A percentile compares a stretch with the other conserved stretches of the same genome.
These are phyloP conservation scores for Aspergillus sp. DNA, from an alignment of 2,329 filamentous ascomycete genomes.

Conservation along the genomic window DNA sequence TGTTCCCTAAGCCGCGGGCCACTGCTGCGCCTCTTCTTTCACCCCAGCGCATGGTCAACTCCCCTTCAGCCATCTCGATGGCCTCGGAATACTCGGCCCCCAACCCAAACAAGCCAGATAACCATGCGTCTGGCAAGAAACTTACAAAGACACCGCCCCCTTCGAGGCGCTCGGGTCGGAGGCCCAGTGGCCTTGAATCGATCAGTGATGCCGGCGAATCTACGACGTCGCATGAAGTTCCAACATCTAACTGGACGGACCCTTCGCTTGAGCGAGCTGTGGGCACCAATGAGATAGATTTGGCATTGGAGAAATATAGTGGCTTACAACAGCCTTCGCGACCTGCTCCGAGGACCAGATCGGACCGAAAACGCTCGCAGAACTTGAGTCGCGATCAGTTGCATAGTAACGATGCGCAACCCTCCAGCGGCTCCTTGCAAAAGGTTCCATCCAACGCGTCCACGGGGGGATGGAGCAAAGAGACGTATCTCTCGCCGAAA, in stretches of 20 bases:
- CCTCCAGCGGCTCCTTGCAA: slow-evolving; percentile 16
- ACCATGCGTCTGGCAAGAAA: slow-evolving; percentile 22
- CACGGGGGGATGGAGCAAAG: slow-evolving; percentile 23
- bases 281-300: slow-evolving; percentile 34
- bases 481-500: slow-evolving; percentile 26
- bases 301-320: slow-evolving; percentile 31
- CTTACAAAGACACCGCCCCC: slow-evolving; percentile 28
- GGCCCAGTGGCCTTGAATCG: slow-evolving; percentile 14
- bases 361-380: slow-evolving; percentile 26
- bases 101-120: slow-evolving; percentile 20
- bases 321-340: slow-evolving; percentile 18
- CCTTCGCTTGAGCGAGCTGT: slow-evolving; percentile 30
- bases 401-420: slow-evolving; percentile 17
- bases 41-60: slow-evolving; percentile 42
- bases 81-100: slow-evolving; percentile 31
- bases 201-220: slow-evolving; percentile 15
- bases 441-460: slow-evolving; percentile 25
- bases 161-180: slow-evolving; percentile 7
- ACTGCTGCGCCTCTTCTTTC: slow-evolving; percentile 36
- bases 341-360: slow-evolving; percentile 12
- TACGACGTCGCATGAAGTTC: slow-evolving; percentile 19
- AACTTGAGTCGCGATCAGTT: slow-evolving; percentile 25
- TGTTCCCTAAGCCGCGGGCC: slow-evolving; percentile 42
- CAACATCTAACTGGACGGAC: slow-evolving; percentile 23
- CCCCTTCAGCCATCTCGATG: slow-evolving; percentile 40